Percentiles rank a stretch among this genome's conserved stretches.
phyloP scores from a whole-genome alignment of 345 rosid species.

The Aurinia saxatilis region DNA sequence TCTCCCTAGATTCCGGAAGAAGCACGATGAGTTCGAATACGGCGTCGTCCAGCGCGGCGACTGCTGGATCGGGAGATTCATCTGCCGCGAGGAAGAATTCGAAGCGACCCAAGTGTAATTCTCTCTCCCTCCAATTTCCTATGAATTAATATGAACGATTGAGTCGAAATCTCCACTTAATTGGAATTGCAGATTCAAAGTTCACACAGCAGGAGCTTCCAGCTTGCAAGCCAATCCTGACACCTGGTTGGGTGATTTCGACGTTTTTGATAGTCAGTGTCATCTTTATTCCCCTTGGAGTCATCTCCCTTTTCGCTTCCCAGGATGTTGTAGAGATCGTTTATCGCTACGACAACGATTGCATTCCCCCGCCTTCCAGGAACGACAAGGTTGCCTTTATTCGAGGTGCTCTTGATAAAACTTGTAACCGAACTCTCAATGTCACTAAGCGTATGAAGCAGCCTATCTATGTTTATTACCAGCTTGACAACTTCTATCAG shows the following conservation, averaged over 20 bases:
- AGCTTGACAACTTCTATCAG: constrained; percentile 96
- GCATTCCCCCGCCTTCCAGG: constrained; percentile 52
- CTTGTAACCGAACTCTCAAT: constrained; percentile 44
- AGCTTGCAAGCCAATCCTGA: constrained; percentile 98
- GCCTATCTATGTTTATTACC: no score
- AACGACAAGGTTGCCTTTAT: constrained; percentile 55
- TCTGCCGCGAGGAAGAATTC: constrained; percentile 65
- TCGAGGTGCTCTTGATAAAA: constrained; percentile 39
- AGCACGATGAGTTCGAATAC: constrained; percentile 42
- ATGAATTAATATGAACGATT: no score
- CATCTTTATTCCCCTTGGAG: constrained; percentile 91
- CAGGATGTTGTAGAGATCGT: constrained; percentile 90
- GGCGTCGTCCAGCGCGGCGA: constrained; percentile 61
- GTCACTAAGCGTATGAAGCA: constrained; percentile 73
- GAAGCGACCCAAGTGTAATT: constrained; percentile 92
- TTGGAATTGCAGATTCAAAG: constrained; percentile 81
- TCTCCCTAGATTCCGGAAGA: background rate
- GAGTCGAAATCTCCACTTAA: no score
- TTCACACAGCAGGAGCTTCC: constrained; percentile 98
- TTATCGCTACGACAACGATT: constrained; percentile 64
- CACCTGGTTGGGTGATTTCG: constrained; percentile 94
- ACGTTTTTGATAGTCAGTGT: constrained; percentile 85
- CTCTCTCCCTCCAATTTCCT: no score
- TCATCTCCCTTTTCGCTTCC: constrained; percentile 85
- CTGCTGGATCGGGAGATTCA: constrained; percentile 75